A percentile compares a stretch with the other conserved stretches of the same genome.
These are phyloP conservation scores for Alternaria tenuissima DNA, from an alignment of 2,329 filamentous ascomycete genomes.

Conservation along the genomic window DNA sequence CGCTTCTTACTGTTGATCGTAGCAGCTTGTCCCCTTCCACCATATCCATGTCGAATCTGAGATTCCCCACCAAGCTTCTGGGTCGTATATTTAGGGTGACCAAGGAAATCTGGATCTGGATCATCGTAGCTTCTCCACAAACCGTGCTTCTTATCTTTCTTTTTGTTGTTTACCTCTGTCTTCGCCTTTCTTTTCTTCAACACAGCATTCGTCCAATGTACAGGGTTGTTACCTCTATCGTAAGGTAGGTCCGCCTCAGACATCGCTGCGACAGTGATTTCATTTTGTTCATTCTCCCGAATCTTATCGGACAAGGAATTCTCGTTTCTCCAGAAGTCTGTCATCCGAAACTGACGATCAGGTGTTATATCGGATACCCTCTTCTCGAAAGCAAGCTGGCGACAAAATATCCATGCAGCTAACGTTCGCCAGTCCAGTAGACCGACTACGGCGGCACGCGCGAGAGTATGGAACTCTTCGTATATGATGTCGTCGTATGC, in stretches of 20 bases:
- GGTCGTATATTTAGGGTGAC: not conserved
- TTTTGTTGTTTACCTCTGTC: too few species aligned
- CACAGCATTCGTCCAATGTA: not conserved
- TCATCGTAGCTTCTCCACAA: not conserved
- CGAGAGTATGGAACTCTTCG: not conserved
- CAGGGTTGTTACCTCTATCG: not conserved
- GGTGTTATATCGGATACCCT: not conserved
- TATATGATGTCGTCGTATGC: not conserved
- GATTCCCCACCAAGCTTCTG: not conserved
- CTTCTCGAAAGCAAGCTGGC: not conserved
- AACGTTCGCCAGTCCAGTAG: slow-evolving; percentile 21
- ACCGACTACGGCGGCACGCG: slow-evolving; percentile 10
- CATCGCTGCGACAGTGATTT: not conserved
- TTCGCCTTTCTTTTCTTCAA: not conserved
- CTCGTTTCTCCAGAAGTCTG: not conserved
- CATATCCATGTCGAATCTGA: not conserved
- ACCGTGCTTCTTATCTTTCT: not conserved
- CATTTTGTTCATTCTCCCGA: not conserved
- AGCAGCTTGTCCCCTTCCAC: not conserved
- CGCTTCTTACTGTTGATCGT: not conserved
- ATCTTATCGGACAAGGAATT: too few species aligned
- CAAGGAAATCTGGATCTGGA: not conserved
- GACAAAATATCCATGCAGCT: slow-evolving; percentile 11
- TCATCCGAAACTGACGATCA: not conserved
- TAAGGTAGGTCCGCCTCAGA: not conserved